Percentiles rank a stretch among this genome's conserved stretches.
Evolutionary conservation across 305 asterid genomes (phyloP).

Genomic region (Stenogyne calaminthoides): DNA sequence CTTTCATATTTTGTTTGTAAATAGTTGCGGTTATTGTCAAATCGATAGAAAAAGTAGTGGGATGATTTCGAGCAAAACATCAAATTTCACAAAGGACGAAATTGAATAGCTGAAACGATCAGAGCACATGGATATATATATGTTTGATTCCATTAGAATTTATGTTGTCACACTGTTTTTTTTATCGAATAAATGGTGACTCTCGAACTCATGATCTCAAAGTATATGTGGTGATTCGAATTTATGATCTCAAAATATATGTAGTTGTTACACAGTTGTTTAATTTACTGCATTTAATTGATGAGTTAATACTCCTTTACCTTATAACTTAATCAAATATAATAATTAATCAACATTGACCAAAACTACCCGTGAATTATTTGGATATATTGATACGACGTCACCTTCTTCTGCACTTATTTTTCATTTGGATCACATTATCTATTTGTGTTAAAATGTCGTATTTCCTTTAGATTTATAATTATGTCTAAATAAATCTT

Average conservation of each 20-base stretch:
- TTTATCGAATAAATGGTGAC: too few species aligned
- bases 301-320: not conserved
- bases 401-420: too few species aligned
- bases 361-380: too few species aligned
- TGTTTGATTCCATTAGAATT: not conserved
- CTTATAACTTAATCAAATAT: not conserved
- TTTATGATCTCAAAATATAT: too few species aligned
- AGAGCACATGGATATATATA: constrained; percentile 20
- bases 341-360: too few species aligned
- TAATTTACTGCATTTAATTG: not conserved
- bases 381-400: too few species aligned
- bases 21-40: constrained; percentile 7
- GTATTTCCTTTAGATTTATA: not conserved
- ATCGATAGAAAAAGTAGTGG: constrained; percentile 1
- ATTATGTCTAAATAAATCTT: not conserved
- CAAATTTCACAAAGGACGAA: too few species aligned
- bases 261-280: not conserved
- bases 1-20: not conserved
- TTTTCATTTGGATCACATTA: too few species aligned
- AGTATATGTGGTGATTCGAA: too few species aligned
- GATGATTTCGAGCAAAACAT: constrained; percentile 29
- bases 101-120: too few species aligned
- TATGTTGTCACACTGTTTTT: too few species aligned
- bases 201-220: too few species aligned
- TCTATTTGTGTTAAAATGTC: not conserved